Evolutionary conservation across 2,329 filamentous ascomycete genomes (phyloP).

Genomic region (Zasmidium citrigriseum): DNA sequence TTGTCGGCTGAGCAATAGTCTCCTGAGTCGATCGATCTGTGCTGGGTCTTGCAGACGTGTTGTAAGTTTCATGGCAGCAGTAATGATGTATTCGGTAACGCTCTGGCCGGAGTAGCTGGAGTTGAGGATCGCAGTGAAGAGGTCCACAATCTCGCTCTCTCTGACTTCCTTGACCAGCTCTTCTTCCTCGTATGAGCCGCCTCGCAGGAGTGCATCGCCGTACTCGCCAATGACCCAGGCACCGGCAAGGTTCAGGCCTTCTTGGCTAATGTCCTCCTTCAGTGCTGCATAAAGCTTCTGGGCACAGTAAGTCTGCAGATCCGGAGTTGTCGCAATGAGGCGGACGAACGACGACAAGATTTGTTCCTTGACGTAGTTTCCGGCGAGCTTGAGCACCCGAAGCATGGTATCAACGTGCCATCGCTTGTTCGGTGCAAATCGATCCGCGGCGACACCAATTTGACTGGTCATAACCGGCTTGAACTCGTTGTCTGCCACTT

Average conservation of each 20-base stretch:
- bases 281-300: constrained; percentile 90
- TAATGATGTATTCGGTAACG: constrained; percentile 93
- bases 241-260: constrained; percentile 87
- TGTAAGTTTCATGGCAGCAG: constrained; percentile 90
- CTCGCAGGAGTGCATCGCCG: constrained; percentile 83
- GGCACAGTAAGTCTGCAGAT: constrained; percentile 93
- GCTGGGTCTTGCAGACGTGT: constrained; percentile 78
- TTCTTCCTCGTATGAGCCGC: constrained; percentile 91
- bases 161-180: constrained; percentile 81
- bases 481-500: constrained; percentile 97
- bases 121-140: constrained; percentile 90
- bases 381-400: constrained; percentile 86
- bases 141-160: constrained; percentile 85
- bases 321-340: constrained; percentile 89
- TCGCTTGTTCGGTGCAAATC: constrained; percentile 93
- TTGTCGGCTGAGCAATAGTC: constrained; percentile 74
- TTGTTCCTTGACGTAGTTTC: constrained; percentile 96
- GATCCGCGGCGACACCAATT: constrained; percentile 94
- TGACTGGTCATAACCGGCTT: constrained; percentile 98
- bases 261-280: constrained; percentile 96
- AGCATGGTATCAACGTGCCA: constrained; percentile 99
- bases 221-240: constrained; percentile 99
- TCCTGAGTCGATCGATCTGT: constrained; percentile 83
- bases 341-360: constrained; percentile 96
- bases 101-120: constrained; percentile 92